These are phyloP conservation scores for Nakataea oryzae DNA, from an alignment of 2,329 filamentous ascomycete species.

Conservation along the genomic window DNA sequence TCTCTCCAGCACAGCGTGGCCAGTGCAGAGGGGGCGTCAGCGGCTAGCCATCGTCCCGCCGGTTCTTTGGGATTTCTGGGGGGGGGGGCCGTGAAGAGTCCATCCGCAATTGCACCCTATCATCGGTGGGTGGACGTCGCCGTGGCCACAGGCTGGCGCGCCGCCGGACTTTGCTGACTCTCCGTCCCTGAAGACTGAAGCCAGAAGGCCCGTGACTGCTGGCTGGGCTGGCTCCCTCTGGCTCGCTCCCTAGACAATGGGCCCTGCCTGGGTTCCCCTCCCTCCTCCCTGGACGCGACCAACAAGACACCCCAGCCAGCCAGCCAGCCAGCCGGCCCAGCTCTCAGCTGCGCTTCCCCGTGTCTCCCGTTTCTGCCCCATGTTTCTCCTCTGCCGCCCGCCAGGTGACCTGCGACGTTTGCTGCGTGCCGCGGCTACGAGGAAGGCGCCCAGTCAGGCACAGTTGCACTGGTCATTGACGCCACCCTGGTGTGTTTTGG, in stretches of 20 bases:
- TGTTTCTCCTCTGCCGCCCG: background rate
- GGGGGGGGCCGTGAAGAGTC: background rate
- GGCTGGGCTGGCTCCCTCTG: too few species aligned
- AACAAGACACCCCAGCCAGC: too few species aligned
- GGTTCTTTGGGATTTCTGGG: background rate
- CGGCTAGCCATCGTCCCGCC: background rate
- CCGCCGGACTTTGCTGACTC: background rate
- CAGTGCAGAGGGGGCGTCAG: background rate
- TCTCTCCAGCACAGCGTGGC: background rate
- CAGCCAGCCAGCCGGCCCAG: too few species aligned
- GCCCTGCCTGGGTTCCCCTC: too few species aligned
- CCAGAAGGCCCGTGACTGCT: background rate
- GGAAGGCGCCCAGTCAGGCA: background rate
- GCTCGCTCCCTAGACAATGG: too few species aligned
- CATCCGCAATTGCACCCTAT: background rate
- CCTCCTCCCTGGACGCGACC: background rate
- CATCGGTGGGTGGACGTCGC: background rate
- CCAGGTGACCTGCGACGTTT: background rate
- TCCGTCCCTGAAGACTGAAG: background rate
- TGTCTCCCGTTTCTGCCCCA: too few species aligned
- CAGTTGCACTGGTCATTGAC: background rate
- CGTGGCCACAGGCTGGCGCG: too few species aligned
- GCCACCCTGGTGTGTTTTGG: background rate
- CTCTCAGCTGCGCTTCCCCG: too few species aligned
- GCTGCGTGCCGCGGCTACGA: background rate